These are phyloP conservation scores for Alternaria infectoria DNA, from an alignment of 2,329 filamentous ascomycete species.

Conservation along the genomic window DNA sequence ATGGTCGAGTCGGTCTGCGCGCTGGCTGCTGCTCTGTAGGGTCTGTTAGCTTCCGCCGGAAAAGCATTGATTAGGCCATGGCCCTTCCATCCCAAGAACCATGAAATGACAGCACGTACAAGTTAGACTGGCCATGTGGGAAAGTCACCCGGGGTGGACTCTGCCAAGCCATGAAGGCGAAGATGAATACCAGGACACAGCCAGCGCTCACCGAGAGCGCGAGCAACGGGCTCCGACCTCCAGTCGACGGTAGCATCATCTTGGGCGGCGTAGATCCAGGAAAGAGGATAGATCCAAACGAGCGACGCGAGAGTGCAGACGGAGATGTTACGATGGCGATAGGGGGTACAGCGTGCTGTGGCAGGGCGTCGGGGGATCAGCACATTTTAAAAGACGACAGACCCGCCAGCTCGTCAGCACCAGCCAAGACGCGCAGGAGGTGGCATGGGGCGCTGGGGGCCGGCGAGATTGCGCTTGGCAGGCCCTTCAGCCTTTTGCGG, in stretches of 20 bases:
- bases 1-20: constrained; percentile 34
- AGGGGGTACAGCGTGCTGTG: constrained; percentile 16
- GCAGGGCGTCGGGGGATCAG: constrained; percentile 22
- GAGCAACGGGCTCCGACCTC: constrained; percentile 41
- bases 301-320: constrained; percentile 9
- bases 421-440: constrained; percentile 28
- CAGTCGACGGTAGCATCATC: constrained; percentile 41
- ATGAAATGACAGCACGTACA: constrained; percentile 27
- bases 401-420: constrained; percentile 24
- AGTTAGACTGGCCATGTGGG: constrained; percentile 24
- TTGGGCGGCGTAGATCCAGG: constrained; percentile 12
- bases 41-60: constrained; percentile 17
- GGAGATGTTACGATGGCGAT: constrained; percentile 18
- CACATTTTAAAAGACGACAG: constrained; percentile 30
- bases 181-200: constrained; percentile 40
- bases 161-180: constrained; percentile 46
- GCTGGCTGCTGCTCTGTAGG: constrained; percentile 28
- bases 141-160: constrained; percentile 35
- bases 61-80: background rate
- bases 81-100: background rate
- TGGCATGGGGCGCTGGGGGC: constrained; percentile 21
- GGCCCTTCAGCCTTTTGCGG: constrained; percentile 20
- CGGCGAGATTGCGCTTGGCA: constrained; percentile 35
- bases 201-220: constrained; percentile 40
- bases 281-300: constrained; percentile 8